These are phyloP conservation scores for Multifurca ochricompacta DNA, from an alignment of 768 basidiomycete species.

Conservation along the genomic window DNA sequence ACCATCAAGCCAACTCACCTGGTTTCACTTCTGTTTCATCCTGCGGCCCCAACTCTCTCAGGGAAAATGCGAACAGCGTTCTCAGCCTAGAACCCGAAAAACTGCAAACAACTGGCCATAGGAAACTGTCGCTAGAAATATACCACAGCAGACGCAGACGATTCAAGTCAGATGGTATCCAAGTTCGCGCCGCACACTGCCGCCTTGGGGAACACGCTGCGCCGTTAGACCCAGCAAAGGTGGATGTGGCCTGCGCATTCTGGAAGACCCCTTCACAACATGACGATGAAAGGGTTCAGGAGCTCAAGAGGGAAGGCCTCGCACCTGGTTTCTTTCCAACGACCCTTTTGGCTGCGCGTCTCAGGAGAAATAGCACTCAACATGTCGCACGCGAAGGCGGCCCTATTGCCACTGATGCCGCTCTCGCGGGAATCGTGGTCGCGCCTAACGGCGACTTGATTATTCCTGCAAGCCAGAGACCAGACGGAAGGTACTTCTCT, in stretches of 20 bases:
- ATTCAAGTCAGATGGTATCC: conserved; percentile 11
- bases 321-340: background rate
- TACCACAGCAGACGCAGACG: background rate
- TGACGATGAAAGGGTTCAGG: background rate
- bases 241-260: background rate
- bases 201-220: background rate
- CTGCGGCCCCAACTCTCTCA: background rate
- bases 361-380: background rate
- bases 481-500: conserved; percentile 5
- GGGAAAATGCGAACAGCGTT: too few species aligned
- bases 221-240: background rate
- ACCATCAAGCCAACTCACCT: background rate
- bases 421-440: background rate
- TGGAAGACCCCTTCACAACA: background rate
- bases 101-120: background rate
- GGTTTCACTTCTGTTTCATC: background rate
- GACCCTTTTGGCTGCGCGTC: background rate
- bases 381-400: background rate
- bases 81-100: background rate
- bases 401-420: background rate
- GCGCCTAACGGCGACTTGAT: conserved; percentile 2
- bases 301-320: background rate
- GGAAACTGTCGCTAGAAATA: background rate
- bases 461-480: conserved; percentile 13
- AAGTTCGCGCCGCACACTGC: background rate